These are phyloP conservation scores for Flaveria floridana DNA, from an alignment of 140 eudicot species.

Conservation along the genomic window DNA sequence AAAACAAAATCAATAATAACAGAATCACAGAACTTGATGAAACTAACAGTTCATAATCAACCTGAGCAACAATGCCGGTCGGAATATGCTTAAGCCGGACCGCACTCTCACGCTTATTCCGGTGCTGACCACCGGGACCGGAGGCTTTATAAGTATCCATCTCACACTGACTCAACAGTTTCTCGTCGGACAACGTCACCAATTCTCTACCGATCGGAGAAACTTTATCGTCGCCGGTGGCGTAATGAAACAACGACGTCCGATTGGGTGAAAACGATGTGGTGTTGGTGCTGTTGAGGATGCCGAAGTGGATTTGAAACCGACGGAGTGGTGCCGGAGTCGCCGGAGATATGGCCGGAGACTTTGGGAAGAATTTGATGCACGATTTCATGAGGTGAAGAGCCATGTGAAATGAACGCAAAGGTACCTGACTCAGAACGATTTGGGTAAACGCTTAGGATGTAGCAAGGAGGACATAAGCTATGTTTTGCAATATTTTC, in stretches of 20 bases:
- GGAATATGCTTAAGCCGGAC: slow-evolving; percentile 88
- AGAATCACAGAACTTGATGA: background rate
- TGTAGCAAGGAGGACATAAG: no score
- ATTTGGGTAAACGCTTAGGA: background rate
- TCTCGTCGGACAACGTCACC: slow-evolving; percentile 58
- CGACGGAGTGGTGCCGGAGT: slow-evolving; percentile 19
- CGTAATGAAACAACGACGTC: slow-evolving; percentile 9
- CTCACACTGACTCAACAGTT: slow-evolving; percentile 67
- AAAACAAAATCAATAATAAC: background rate
- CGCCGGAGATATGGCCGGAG: slow-evolving; percentile 13
- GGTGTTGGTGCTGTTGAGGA: slow-evolving; percentile 12
- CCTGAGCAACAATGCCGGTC: slow-evolving; percentile 96
- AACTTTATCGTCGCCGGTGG: slow-evolving; percentile 18
- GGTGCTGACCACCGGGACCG: slow-evolving; percentile 96
- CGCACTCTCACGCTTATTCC: slow-evolving; percentile 89
- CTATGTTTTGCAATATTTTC: no score
- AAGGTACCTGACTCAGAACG: slow-evolving; percentile 5
- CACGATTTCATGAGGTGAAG: slow-evolving; percentile 31
- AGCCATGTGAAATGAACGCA: slow-evolving; percentile 19
- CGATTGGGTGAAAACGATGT: slow-evolving; percentile 28
- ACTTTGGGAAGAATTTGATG: slow-evolving; percentile 21
- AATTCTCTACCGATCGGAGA: slow-evolving; percentile 38
- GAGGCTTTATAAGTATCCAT: slow-evolving; percentile 71
- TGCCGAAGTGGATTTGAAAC: slow-evolving; percentile 16
- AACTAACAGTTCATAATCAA: background rate